Percentiles rank a stretch among this genome's conserved stretches.
phyloP scores from a whole-genome alignment of 163 green algal genomes.

The Scenedesmus sp. region DNA sequence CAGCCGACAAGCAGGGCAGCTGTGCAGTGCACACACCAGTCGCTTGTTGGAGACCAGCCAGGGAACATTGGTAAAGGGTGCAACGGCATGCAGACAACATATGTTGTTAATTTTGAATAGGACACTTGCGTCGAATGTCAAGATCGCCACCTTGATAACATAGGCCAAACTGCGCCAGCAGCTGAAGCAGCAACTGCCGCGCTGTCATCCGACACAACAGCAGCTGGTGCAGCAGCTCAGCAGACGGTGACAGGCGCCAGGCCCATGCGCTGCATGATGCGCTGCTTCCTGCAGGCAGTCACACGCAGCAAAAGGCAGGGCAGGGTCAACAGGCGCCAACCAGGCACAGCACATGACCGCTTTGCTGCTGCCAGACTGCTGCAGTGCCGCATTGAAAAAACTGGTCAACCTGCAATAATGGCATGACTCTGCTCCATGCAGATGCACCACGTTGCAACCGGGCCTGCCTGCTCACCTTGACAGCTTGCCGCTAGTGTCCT shows the following conservation, averaged over 20 bases:
- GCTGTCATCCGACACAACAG: not conserved
- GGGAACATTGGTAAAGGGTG: too few relatives aligned
- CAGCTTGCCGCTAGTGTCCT: conserved; percentile 35
- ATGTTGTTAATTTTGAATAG: too few relatives aligned
- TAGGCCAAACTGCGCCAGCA: not conserved
- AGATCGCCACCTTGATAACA: too few relatives aligned
- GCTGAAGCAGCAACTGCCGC: not conserved
- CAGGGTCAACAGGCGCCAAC: too few relatives aligned
- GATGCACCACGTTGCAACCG: too few relatives aligned
- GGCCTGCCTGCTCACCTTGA: conserved; percentile 14
- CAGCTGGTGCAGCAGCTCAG: not conserved
- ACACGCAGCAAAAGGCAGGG: not conserved
- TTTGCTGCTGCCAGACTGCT: not conserved
- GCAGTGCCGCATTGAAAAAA: not conserved
- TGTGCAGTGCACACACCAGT: too few relatives aligned
- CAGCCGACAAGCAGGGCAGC: too few relatives aligned
- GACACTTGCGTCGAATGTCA: too few relatives aligned
- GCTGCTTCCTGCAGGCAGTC: conserved; percentile 45
- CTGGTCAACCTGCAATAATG: not conserved
- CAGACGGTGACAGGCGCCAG: conserved; percentile 46
- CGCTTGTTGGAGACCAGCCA: too few relatives aligned
- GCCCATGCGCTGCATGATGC: conserved; percentile 58
- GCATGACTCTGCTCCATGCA: not conserved
- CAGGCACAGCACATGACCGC: not conserved
- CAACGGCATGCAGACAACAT: too few relatives aligned